A percentile compares a stretch with the other conserved stretches of the same genome.
Conservation (phyloP, 1,284 basidiomycete genomes). For the Rhodotorula sp. region DNA sequence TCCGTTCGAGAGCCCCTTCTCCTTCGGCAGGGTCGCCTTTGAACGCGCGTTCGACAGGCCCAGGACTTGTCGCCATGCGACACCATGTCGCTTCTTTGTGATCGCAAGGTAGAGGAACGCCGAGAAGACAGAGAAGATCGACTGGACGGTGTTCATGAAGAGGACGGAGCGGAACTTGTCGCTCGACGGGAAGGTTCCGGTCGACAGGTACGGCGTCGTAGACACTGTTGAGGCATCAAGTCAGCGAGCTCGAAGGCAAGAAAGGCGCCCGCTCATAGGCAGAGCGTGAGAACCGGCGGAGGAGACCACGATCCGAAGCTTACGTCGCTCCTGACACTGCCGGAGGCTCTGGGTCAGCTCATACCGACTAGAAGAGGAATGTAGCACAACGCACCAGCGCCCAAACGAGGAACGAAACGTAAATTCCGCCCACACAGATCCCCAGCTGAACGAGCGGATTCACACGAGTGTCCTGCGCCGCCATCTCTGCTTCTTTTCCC, state of each 20-base stretch:
- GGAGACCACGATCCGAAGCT: background rate
- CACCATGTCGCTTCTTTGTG: conserved; percentile 26
- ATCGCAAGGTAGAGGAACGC: conserved; percentile 43
- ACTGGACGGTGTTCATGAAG: conserved; percentile 93
- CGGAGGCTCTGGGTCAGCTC: background rate
- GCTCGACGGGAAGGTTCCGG: conserved; percentile 12
- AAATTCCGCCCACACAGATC: conserved; percentile 43
- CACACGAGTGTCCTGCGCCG: background rate
- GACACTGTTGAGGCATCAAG: conserved; percentile 26
- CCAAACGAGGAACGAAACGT: conserved; percentile 44
- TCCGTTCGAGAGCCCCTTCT: background rate
- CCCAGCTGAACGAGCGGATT: conserved; percentile 23
- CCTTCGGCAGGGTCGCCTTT: background rate
- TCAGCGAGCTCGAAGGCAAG: background rate
- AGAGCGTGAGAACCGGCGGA: too few species aligned
- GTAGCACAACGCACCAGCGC: conserved; percentile 35
- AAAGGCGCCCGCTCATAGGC: background rate
- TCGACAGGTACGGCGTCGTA: conserved; percentile 37
- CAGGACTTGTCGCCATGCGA: conserved; percentile 14
- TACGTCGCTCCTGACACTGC: conserved; percentile 43
- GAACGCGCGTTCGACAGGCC: conserved; percentile 8
- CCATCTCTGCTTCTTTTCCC: background rate
- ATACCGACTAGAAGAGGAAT: background rate
- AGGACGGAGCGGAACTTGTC: conserved; percentile 59
- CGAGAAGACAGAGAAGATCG: conserved; percentile 53